These are phyloP conservation scores for Penicillium sp. DNA, from an alignment of 2,329 filamentous ascomycete genomes.

Conservation along the genomic window DNA sequence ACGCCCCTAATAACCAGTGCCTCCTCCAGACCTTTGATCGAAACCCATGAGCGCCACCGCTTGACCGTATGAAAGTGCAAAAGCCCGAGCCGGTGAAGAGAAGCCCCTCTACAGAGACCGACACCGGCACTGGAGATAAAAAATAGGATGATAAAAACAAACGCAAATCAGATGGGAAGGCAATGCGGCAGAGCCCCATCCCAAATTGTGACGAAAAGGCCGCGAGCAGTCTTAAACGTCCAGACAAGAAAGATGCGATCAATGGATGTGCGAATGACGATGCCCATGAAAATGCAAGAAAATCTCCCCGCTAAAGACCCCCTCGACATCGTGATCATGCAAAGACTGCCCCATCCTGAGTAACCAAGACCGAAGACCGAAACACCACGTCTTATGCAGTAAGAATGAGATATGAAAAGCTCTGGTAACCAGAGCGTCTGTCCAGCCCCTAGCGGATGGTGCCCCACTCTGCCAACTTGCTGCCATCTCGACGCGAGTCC, in stretches of 20 bases:
- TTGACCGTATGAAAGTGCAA: slow-evolving; percentile 25
- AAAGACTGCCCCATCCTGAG: slow-evolving; percentile 21
- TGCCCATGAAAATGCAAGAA: slow-evolving; percentile 29
- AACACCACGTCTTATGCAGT: slow-evolving; percentile 41
- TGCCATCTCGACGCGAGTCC: slow-evolving; percentile 65
- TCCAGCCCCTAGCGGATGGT: slow-evolving; percentile 62
- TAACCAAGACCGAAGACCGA: slow-evolving; percentile 24
- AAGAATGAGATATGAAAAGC: slow-evolving; percentile 12
- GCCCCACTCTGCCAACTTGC: slow-evolving; percentile 74
- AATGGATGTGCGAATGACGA: slow-evolving; percentile 7
- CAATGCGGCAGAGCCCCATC: background rate
- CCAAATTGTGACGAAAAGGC: background rate
- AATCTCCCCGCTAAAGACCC: slow-evolving; percentile 18
- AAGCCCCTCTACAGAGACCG: background rate
- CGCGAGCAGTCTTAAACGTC: background rate
- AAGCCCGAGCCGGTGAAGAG: slow-evolving; percentile 12
- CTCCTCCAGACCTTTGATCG: slow-evolving; percentile 9
- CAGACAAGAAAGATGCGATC: background rate
- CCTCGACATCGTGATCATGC: slow-evolving; percentile 23
- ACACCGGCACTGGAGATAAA: slow-evolving; percentile 11
- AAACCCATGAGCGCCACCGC: slow-evolving; percentile 38
- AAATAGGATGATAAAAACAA: slow-evolving; percentile 1
- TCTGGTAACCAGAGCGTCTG: background rate
- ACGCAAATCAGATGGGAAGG: slow-evolving; percentile 1
- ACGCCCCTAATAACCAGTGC: slow-evolving; percentile 15